Percentiles rank a stretch among this genome's conserved stretches.
phyloP scores from a whole-genome alignment of 441 rosid genomes.

The Dalechampia spathulata region DNA sequence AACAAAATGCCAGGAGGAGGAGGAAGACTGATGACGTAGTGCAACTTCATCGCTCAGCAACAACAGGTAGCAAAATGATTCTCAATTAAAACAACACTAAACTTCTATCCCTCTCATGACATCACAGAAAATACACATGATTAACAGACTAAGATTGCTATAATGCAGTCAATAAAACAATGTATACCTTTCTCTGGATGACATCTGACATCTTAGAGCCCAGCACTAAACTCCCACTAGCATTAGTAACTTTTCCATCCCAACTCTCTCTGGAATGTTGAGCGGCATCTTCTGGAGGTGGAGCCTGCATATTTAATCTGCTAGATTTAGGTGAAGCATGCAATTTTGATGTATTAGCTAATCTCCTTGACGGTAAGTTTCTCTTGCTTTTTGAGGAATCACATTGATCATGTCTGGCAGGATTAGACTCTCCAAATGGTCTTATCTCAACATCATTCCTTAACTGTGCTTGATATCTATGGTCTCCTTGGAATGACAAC shows the following conservation, averaged over 20 bases:
- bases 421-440: slow-evolving; percentile 35
- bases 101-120: too few species aligned
- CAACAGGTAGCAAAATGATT: too few species aligned
- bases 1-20: background rate
- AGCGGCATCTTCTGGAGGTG: slow-evolving; percentile 47
- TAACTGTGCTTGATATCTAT: slow-evolving; percentile 56
- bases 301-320: slow-evolving; percentile 45
- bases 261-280: slow-evolving; percentile 59
- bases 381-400: slow-evolving; percentile 57
- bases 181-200: slow-evolving; percentile 83
- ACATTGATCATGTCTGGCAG: slow-evolving; percentile 60
- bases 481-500: slow-evolving; percentile 46
- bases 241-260: slow-evolving; percentile 51
- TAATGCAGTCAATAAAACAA: background rate
- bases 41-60: too few species aligned
- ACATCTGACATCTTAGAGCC: slow-evolving; percentile 69
- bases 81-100: too few species aligned
- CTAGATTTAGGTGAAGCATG: slow-evolving; percentile 65
- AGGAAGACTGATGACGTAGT: too few species aligned
- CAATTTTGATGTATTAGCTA: slow-evolving; percentile 60
- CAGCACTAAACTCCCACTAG: slow-evolving; percentile 44
- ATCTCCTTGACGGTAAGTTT: slow-evolving; percentile 60
- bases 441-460: slow-evolving; percentile 51
- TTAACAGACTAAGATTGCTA: background rate
- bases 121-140: too few species aligned